Base-by-base conservation (phyloP, 176 grass and related monocot genomes). In the Rhynchospora breviuscula region DNA sequence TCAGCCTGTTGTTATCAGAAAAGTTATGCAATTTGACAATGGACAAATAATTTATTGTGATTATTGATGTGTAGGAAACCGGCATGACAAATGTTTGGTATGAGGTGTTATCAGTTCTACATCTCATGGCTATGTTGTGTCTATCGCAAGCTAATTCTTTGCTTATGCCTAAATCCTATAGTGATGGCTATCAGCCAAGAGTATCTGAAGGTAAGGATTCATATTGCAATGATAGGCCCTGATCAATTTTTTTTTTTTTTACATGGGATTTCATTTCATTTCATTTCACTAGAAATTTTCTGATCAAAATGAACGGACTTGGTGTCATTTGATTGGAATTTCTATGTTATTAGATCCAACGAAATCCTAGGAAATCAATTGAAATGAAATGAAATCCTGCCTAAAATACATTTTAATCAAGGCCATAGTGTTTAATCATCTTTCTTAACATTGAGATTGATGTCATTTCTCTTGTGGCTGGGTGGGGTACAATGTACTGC, bases 51-150 rank as follows among this genome's bases (percentile, higher is more conserved):
- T 84, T 66, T 52, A 65, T 59, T 58, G 35, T 60, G 45, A 51
- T 82, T 79, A 57, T 15, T 59, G 49, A 48, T 78, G 18, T 87
- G 63, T 82, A 94, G 95, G 90, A 98, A 63, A 94, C 89, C 11
- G 79, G 71, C 8, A 67, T 98, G 82, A n/a, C 90, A 85, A 94
- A 90, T 73, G 88, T 84, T 81, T 98, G 92, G 95, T 98, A 98
- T 45, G 95, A 98, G 90, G 90, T 90, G 43, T 66, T 98, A n/a
- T 98, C 95, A 5, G 89, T 91, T 46, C 80, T 94, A 72, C 90
- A 94, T 33, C 88, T 94, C 83, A 94, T 98, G 89, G 78, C 90
- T 48, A 84, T 92, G 87, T 59, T 97, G 75, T 84, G 84, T 81
- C 81, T 97, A 79, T 92, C 85, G 8, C 89, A 91, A 60, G 95